Conservation (phyloP, 768 basidiomycete species). For the Lactarius psammicola region DNA sequence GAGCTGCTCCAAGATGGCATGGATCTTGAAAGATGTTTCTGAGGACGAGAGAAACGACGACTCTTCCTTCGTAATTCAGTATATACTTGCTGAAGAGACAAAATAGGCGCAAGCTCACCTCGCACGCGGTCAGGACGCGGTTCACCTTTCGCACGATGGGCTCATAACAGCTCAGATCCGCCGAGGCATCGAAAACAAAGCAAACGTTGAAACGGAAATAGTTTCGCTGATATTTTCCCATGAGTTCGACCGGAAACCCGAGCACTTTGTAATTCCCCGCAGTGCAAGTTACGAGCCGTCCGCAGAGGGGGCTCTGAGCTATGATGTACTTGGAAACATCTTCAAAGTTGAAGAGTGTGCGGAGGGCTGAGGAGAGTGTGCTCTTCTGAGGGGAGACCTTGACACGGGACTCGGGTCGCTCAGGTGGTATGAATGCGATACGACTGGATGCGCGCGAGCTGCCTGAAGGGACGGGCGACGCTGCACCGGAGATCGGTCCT, state of each 20-base stretch:
- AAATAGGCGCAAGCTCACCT: constrained; percentile 54
- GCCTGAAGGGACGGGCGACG: constrained; percentile 40
- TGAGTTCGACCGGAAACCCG: constrained; percentile 84
- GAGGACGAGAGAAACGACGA: constrained; percentile 82
- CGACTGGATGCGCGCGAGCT: constrained; percentile 51
- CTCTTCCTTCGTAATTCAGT: constrained; percentile 60
- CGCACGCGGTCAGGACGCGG: constrained; percentile 82
- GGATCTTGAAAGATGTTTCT: constrained; percentile 61
- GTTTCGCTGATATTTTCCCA: constrained; percentile 73
- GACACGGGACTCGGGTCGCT: constrained; percentile 45
- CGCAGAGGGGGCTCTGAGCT: constrained; percentile 80
- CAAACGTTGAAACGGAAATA: constrained; percentile 94
- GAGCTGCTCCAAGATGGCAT: constrained; percentile 89
- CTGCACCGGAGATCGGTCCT: constrained; percentile 31
- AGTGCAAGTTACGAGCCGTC: constrained; percentile 83
- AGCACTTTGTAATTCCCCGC: constrained; percentile 82
- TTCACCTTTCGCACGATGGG: constrained; percentile 94
- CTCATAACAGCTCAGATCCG: constrained; percentile 94
- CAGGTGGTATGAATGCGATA: constrained; percentile 42
- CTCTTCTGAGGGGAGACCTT: constrained; percentile 36
- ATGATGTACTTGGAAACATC: constrained; percentile 95
- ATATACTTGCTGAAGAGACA: neutral
- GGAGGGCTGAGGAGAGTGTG: constrained; percentile 45
- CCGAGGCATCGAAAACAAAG: constrained; percentile 90
- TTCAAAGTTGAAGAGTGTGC: constrained; percentile 79